Base-by-base conservation (phyloP, 129 eudicot species). In the Apium graveolens region DNA sequence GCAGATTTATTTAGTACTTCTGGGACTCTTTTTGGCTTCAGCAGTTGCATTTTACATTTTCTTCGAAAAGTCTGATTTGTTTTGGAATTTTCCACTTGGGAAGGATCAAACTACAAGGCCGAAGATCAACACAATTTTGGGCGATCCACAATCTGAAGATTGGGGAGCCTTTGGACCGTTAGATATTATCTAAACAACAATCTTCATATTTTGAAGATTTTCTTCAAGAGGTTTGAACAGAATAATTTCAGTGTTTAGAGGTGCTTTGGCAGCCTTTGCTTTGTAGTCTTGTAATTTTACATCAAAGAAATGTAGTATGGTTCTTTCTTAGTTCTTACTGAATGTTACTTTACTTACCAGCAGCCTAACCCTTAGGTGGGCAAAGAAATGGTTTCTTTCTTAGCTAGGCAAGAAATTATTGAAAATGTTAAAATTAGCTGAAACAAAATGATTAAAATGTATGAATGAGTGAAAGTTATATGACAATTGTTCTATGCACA, bases 1-100 rank as follows among this genome's bases (percentile, higher is more conserved):
- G 97, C 99, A 95, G 84, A 83, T 96, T 71, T 96, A 92, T 66
- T 17, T 88, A 17, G 79, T 92, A 43, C 95, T 96, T 31, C n/a
- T 87, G 78, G 99, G 91, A 74, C 87, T 95, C 14, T 90, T 96
- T 86, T 84, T 96, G 87, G 97, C 90, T 42, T 96, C 99, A 16
- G 84, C 86, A 12, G 74, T 96, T 62, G 80, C 82, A 70, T 92
- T 89, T 80, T 90, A 95, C 90, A 74, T 90, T 31, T 90, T 96
- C 86, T 96, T 88, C 10, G 73, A 90, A 88, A 81, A 73, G 14
- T 96, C 97, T 1, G 97, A 96, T 86, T 84, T 87, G 5, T 96
- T 92, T 87, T 90, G 99, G 99, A 87, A 88, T 75, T 84, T 89
- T 73, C 97, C 97, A 18, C 79, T 70, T 21, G 90, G 79, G 31